Evolutionary conservation across 345 rosid genomes (phyloP), one percentile per base, ranked within the genome.

Genomic region (Odontarrhena argentea): DNA sequence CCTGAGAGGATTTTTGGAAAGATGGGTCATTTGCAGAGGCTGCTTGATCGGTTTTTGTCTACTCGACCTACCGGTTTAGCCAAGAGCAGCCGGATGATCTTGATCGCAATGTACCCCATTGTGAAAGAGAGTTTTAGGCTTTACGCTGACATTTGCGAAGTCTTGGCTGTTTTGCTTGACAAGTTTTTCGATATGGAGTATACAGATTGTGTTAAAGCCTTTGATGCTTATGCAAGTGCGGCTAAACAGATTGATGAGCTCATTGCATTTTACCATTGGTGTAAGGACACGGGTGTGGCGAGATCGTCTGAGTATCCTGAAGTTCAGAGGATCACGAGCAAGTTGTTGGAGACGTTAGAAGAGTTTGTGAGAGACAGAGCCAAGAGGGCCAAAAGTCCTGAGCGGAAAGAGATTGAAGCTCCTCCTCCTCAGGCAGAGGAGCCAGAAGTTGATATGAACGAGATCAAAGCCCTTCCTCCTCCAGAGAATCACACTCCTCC

Each of bases 291-390:
- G 0, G 96, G 98, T 2, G 84, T 93, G 53, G 87, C 89, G 1
- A 82, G 98, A 60, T 84, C 98, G 1, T 81, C 97, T 0, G 98
- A 93, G 74, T 93, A 93, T 61, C 98, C 98, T 2, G 97, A 93
- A 69, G 86, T 93, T 59, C 96, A 90, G 82, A 90, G 82, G 79
- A 88, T 93, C 67, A 86, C 98, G 0, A 74, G 82, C 37, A 90
- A 90, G 65, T 73, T 88, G 67, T 67, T 93, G 74, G 94, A 88
- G 76, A 82, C 92, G 1, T 70, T 93, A 82, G 94, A 88, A 56
- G 97, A 88, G 77, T 88, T 86, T 69, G 76, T 90, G 55, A 81
- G 92, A 67, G 98, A 93, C 63, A 86, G 92, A 75, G 81, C 93
- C 2, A 82, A 86, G 75, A 76, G 82, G 45, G 75, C 79, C n/a